phyloP scores from a whole-genome alignment of 2,329 filamentous ascomycete genomes.

The Scytalidium lignicola region DNA sequence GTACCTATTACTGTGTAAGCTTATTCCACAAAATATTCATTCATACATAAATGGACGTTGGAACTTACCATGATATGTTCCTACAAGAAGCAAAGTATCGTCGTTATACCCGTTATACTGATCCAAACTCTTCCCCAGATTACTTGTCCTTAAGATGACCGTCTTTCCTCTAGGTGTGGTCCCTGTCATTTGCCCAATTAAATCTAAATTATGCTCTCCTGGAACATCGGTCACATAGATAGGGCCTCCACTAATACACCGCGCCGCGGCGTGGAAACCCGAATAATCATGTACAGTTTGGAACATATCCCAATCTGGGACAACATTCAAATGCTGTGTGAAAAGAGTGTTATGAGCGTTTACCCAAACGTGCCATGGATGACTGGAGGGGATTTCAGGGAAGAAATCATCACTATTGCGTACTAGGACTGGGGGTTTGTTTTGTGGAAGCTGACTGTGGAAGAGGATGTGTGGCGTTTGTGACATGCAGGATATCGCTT shows the following conservation, averaged over 20 bases:
- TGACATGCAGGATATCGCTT: conserved; percentile 91
- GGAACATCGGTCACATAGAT: conserved; percentile 93
- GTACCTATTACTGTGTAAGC: conserved; percentile 30
- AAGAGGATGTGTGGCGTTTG: conserved; percentile 83
- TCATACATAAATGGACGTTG: background rate
- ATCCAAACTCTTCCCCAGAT: conserved; percentile 65
- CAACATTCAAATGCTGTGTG: conserved; percentile 75
- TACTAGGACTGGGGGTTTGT: conserved; percentile 66
- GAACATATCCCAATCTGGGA: conserved; percentile 80
- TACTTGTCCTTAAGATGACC: conserved; percentile 74
- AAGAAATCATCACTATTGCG: conserved; percentile 94
- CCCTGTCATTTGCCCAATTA: conserved; percentile 80
- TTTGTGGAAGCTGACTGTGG: conserved; percentile 73
- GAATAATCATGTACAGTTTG: conserved; percentile 64
- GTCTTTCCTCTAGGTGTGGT: conserved; percentile 66
- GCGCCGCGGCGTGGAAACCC: conserved; percentile 81
- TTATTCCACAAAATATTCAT: too few relatives aligned
- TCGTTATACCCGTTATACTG: conserved; percentile 75
- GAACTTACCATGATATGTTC: conserved; percentile 65
- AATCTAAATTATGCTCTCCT: conserved; percentile 67
- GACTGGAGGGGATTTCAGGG: conserved; percentile 71
- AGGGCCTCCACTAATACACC: conserved; percentile 85
- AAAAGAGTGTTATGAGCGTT: conserved; percentile 88
- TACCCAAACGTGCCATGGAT: conserved; percentile 92
- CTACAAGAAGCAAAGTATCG: conserved; percentile 67